A percentile compares a stretch with the other conserved stretches of the same genome.
phyloP scores from a whole-genome alignment of 164 flowering plant species.

The Vitis labrusca region DNA sequence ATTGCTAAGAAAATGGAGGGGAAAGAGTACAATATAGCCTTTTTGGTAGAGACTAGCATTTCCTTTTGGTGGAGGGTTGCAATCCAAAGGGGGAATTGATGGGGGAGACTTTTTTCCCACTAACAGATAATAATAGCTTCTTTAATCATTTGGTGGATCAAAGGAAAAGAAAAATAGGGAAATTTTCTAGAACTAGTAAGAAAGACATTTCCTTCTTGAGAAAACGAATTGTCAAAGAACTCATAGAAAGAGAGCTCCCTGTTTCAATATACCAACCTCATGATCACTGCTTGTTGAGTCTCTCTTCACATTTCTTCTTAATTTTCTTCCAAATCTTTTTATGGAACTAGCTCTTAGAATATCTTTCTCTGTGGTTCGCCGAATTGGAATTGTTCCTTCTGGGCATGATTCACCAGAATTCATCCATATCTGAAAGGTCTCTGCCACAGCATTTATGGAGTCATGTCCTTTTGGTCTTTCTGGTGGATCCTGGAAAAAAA shows the following conservation, averaged over 20 bases:
- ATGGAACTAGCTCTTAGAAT: slow-evolving; percentile 57
- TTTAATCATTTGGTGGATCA: background rate
- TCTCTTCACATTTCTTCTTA: slow-evolving; percentile 39
- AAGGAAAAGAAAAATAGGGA: background rate
- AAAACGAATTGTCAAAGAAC: no score
- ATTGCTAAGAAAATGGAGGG: slow-evolving; percentile 5
- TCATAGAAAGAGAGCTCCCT: no score
- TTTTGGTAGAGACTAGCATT: no score
- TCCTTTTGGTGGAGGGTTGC: background rate
- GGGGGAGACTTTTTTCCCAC: no score
- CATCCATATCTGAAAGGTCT: slow-evolving; percentile 59
- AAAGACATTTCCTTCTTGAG: no score
- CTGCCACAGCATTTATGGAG: slow-evolving; percentile 11
- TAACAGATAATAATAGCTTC: no score
- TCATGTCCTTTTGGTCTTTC: slow-evolving; percentile 62
- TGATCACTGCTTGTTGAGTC: slow-evolving; percentile 66
- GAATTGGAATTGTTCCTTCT: slow-evolving; percentile 82
- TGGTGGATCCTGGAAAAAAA: slow-evolving; percentile 62
- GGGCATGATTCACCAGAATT: slow-evolving; percentile 72
- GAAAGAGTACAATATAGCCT: background rate
- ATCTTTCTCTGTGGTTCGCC: slow-evolving; percentile 77
- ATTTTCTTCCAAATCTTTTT: slow-evolving; percentile 65
- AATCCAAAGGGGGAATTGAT: no score
- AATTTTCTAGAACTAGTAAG: background rate
- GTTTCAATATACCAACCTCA: slow-evolving; percentile 52